Evolutionary conservation across 1,284 basidiomycete genomes (phyloP).

Genomic region (Microbotryomycetes sp.): DNA sequence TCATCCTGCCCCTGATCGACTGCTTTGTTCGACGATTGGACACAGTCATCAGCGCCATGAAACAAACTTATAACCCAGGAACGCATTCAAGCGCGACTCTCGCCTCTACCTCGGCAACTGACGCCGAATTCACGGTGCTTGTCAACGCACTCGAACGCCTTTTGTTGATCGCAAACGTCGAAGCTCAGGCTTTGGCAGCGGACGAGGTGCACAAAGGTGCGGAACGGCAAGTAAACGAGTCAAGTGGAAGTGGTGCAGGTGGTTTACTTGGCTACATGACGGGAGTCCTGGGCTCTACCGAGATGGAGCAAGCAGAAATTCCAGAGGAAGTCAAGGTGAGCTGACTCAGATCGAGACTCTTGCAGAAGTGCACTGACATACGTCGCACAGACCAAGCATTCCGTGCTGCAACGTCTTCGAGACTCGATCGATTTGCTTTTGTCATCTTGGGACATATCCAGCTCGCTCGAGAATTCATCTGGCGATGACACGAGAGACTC

Average conservation of each 20-base stretch:
- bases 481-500: slow-evolving; percentile 57
- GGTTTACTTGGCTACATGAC: slow-evolving; percentile 45
- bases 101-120: slow-evolving; percentile 47
- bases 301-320: slow-evolving; percentile 23
- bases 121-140: slow-evolving; percentile 76
- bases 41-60: slow-evolving; percentile 53
- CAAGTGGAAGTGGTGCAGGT: slow-evolving; percentile 20
- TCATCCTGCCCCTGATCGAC: slow-evolving; percentile 72
- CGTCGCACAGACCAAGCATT: slow-evolving; percentile 17
- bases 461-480: slow-evolving; percentile 15
- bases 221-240: slow-evolving; percentile 37
- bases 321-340: slow-evolving; percentile 24
- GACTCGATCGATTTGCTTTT: slow-evolving; percentile 33
- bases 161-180: slow-evolving; percentile 53
- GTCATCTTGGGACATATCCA: slow-evolving; percentile 33
- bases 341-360: background rate
- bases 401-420: slow-evolving; percentile 17
- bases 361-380: background rate
- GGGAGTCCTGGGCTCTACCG: slow-evolving; percentile 44
- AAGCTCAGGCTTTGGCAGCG: background rate
- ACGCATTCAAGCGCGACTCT: background rate
- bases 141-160: slow-evolving; percentile 76
- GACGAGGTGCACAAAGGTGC: slow-evolving; percentile 40
- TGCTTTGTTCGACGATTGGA: slow-evolving; percentile 71
- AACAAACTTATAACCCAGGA: slow-evolving; percentile 27